A percentile compares a stretch with the other conserved stretches of the same genome.
phyloP scores from a whole-genome alignment of 345 rosid genomes.

The Syzygium jambos region DNA sequence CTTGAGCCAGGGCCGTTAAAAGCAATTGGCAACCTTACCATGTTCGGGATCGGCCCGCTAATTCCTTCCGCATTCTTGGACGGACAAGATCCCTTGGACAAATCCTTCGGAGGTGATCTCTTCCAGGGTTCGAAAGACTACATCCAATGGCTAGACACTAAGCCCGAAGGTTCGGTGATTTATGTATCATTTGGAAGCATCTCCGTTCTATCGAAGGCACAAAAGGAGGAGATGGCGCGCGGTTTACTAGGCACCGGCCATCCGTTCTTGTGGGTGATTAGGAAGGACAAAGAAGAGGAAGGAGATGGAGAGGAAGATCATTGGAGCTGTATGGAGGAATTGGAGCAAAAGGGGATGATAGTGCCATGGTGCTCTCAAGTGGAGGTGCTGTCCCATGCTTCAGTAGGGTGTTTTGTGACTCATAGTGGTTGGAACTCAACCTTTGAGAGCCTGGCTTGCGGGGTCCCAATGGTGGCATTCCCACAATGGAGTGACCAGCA shows the following conservation, averaged over 20 bases:
- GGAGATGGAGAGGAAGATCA: constrained; percentile 7
- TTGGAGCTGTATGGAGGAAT: no score
- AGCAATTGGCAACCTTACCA: constrained; percentile 8
- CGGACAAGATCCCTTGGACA: constrained; percentile 8
- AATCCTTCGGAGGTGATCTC: constrained; percentile 22
- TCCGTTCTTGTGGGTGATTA: constrained; percentile 55
- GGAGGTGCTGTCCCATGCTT: no score
- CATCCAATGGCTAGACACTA: constrained; percentile 34
- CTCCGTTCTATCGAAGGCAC: constrained; percentile 12
- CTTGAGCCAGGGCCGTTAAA: constrained; percentile 43
- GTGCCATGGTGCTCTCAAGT: no score
- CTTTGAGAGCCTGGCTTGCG: no score
- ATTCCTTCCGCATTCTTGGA: constrained; percentile 26
- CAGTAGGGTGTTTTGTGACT: no score
- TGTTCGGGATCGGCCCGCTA: constrained; percentile 43
- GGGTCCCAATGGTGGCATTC: no score
- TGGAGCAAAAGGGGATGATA: no score
- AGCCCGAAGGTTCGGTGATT: constrained; percentile 16
- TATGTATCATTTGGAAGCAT: constrained; percentile 54
- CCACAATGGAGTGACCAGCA: no score
- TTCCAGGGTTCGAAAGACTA: constrained; percentile 16
- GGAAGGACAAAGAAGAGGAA: constrained; percentile 9
- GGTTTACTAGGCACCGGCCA: constrained; percentile 11
- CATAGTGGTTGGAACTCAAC: no score
- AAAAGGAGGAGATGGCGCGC: constrained; percentile 47